A percentile compares a stretch with the other conserved stretches of the same genome.
These are phyloP conservation scores for Coemansia sp. DNA, from an alignment of 192 early-diverging fungal genomes.

Conservation along the genomic window DNA sequence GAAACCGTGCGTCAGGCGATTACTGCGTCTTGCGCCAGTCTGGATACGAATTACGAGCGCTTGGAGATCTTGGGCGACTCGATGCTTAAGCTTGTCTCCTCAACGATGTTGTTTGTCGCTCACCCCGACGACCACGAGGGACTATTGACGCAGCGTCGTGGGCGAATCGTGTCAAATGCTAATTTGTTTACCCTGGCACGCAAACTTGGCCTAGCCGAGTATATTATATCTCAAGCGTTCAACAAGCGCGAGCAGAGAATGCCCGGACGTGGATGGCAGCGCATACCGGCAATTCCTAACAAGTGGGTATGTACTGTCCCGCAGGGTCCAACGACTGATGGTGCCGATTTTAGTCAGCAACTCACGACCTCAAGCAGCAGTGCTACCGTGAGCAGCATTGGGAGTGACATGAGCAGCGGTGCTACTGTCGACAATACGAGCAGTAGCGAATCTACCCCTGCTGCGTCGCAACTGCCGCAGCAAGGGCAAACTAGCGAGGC, in stretches of 20 bases:
- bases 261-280: slow-evolving; percentile 43
- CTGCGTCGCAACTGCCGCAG: neutral
- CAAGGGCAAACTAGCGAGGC: neutral
- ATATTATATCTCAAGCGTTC: slow-evolving; percentile 50
- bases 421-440: neutral
- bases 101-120: slow-evolving; percentile 72
- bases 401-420: neutral
- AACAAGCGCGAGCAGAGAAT: slow-evolving; percentile 29
- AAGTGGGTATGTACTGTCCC: slow-evolving; percentile 23
- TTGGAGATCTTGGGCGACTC: slow-evolving; percentile 89
- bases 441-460: neutral
- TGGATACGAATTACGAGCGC: slow-evolving; percentile 80
- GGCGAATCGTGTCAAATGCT: slow-evolving; percentile 72
- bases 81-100: slow-evolving; percentile 76
- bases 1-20: slow-evolving; percentile 65
- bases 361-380: neutral
- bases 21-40: slow-evolving; percentile 67
- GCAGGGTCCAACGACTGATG: neutral
- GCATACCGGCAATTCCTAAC: slow-evolving; percentile 16
- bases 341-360: neutral
- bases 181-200: slow-evolving; percentile 63
- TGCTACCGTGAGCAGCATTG: neutral
- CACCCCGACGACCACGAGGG: slow-evolving; percentile 79
- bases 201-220: slow-evolving; percentile 55
- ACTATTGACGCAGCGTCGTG: slow-evolving; percentile 69